Base-by-base conservation (phyloP, 106 monocot genomes). In the Acorus gramineus region DNA sequence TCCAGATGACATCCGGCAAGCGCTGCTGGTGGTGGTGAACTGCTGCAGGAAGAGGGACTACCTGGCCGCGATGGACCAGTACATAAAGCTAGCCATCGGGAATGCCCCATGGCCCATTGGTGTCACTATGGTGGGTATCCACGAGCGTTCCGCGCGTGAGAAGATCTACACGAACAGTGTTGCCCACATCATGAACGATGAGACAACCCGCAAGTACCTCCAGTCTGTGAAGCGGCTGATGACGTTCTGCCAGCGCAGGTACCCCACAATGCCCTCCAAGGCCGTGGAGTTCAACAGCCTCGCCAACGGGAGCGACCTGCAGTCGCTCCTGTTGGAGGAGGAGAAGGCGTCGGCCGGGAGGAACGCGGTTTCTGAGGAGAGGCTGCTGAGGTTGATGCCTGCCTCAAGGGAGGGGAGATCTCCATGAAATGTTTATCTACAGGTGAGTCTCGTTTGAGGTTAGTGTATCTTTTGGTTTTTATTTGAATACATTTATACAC, bases 101-200 rank as follows among this genome's bases (percentile, higher is more conserved):
- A 95, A 95, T 61, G 95, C 90, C 14, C 95, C 95, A 2, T 95
- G 95, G 95, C 95, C 95, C 7, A 95, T 95, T 28, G 95, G 95
- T 46, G 95, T 95, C 9, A 95, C 95, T 63, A 95, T 95, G 95
- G 95, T 95, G 74, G 95, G 95, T 14, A 95, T 95, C 71, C 95
- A 95, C 55, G 95, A 95, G 80, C 81, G 95, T 44, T 95, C 95
- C 4, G 95, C 95, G 5, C 90, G 95, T 6, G 95, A 95, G 74
- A 95, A 95, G 65, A 95, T 95, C 66, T 80, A 95, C 82, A 95
- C 95, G 0, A 95, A 90, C 64, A 95, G 95, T 69, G 95, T 95
- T 50, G 94, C 94, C 2, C 94, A 95, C 75, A 95, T 95, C 72
- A 95, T 95, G 94, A 95, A 95, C 11, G 95, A 95, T 11, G 95